phyloP scores from a whole-genome alignment of 306 rosid species.

The Quercus gilva region DNA sequence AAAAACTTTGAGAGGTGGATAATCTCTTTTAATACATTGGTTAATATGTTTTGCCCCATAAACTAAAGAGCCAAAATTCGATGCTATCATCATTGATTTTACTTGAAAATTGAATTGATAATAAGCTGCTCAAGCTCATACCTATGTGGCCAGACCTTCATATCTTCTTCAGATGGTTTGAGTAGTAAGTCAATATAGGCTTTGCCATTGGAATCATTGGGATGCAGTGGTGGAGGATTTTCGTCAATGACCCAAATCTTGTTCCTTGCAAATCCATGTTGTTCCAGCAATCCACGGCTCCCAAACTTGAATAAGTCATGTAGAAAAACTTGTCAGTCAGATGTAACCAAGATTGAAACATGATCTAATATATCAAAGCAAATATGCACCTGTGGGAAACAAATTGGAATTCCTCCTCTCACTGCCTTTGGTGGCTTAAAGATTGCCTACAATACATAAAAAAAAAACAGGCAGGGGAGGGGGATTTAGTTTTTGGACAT shows the following conservation, averaged over 20 bases:
- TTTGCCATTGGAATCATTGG: slow-evolving; percentile 51
- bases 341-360: not conserved
- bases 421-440: slow-evolving; percentile 76
- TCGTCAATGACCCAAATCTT: slow-evolving; percentile 65
- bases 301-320: slow-evolving; percentile 52
- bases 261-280: slow-evolving; percentile 89
- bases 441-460: slow-evolving; percentile 48
- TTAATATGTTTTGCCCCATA: not conserved
- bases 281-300: slow-evolving; percentile 64
- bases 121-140: slow-evolving; percentile 11
- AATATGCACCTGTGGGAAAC: slow-evolving; percentile 78
- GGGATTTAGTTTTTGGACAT: not conserved
- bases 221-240: slow-evolving; percentile 59
- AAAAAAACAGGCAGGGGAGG: not conserved
- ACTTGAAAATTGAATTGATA: not conserved
- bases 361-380: not conserved
- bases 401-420: slow-evolving; percentile 90
- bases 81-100: not conserved
- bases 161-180: slow-evolving; percentile 72
- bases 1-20: not conserved
- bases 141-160: slow-evolving; percentile 87
- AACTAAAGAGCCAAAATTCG: not conserved
- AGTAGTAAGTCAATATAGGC: slow-evolving; percentile 62
- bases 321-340: not conserved
- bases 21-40: not conserved